phyloP scores from a whole-genome alignment of 73 alveolate genomes.

The Tetrahymena malaccensis region DNA sequence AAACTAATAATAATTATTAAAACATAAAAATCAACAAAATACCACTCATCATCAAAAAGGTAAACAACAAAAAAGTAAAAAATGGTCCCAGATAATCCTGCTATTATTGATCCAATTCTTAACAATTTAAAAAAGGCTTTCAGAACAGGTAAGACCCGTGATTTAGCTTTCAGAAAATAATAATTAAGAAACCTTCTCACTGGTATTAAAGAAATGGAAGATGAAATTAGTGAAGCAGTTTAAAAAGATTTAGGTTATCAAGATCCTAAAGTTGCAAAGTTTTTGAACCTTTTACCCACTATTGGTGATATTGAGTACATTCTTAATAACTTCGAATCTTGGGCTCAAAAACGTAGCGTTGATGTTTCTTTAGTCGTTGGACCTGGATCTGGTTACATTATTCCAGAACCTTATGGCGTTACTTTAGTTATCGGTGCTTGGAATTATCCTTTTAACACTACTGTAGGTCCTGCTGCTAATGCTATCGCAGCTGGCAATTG shows the following conservation, averaged over 20 bases:
- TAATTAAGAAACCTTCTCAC: conserved; percentile 40
- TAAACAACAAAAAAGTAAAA: neutral
- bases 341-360: conserved; percentile 41
- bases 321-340: conserved; percentile 29
- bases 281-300: conserved; percentile 17
- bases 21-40: neutral
- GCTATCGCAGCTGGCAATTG: conserved; percentile 92
- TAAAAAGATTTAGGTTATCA: conserved; percentile 50
- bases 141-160: conserved; percentile 43
- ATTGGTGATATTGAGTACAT: conserved; percentile 36
- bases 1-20: neutral
- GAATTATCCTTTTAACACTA: conserved; percentile 84
- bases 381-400: conserved; percentile 51
- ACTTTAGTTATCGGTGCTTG: conserved; percentile 87
- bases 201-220: conserved; percentile 52
- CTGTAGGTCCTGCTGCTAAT: conserved; percentile 59
- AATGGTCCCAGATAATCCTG: conserved; percentile 29
- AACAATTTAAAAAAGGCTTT: conserved; percentile 41
- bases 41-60: neutral
- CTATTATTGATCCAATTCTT: conserved; percentile 18
- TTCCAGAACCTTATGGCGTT: conserved; percentile 89
- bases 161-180: conserved; percentile 47
- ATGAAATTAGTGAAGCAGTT: conserved; percentile 47
- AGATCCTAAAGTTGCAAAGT: conserved; percentile 19
- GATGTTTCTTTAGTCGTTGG: conserved; percentile 50